Evolutionary conservation across 805 yeast genomes (phyloP).

Genomic region (Cyberlindnera euphorbiae): DNA sequence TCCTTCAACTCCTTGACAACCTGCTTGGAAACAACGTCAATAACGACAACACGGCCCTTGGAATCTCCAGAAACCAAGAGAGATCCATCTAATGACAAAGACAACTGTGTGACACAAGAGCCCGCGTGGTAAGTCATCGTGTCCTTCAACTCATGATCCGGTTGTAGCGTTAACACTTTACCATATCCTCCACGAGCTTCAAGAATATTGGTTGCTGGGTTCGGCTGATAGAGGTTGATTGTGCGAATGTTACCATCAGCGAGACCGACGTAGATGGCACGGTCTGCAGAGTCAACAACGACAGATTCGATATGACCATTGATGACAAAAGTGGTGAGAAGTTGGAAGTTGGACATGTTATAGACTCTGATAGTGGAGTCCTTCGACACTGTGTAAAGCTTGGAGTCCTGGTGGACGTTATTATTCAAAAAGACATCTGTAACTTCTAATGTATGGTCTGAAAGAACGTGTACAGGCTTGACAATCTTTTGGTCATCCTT

Average conservation of each 20-base stretch:
- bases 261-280: constrained; percentile 70
- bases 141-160: constrained; percentile 42
- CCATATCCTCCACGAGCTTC: constrained; percentile 29
- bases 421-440: constrained; percentile 41
- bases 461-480: constrained; percentile 54
- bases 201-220: constrained; percentile 23
- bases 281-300: constrained; percentile 71
- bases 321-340: constrained; percentile 70
- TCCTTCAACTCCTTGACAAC: constrained; percentile 51
- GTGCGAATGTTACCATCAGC: constrained; percentile 54
- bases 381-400: constrained; percentile 61
- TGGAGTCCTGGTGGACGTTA: constrained; percentile 56
- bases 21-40: constrained; percentile 70
- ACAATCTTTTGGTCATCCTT: constrained; percentile 31
- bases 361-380: constrained; percentile 77
- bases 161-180: constrained; percentile 30
- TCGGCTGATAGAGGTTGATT: constrained; percentile 44
- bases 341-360: constrained; percentile 38
- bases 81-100: constrained; percentile 72
- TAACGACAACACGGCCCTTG: constrained; percentile 58
- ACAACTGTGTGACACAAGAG: constrained; percentile 44
- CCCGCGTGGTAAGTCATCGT: constrained; percentile 52
- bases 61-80: constrained; percentile 67
- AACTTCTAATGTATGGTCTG: constrained; percentile 51
- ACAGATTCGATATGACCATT: constrained; percentile 53